A percentile compares a stretch with the other conserved stretches of the same genome.
These are phyloP conservation scores for Wallacemonas sp. DNA, from an alignment of 208 protist species.

Conservation along the genomic window DNA sequence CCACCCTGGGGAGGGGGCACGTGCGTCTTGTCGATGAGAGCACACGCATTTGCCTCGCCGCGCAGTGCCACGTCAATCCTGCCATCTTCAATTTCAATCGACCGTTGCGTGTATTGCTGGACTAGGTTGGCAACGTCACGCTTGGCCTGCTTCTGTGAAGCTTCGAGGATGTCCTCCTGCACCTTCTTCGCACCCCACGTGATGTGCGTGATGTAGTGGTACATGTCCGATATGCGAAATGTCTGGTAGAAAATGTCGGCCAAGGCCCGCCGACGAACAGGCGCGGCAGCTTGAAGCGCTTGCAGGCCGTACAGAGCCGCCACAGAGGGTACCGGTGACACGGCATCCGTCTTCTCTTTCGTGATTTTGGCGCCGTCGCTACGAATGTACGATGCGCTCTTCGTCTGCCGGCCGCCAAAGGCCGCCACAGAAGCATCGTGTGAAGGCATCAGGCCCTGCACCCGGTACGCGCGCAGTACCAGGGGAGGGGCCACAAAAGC, in stretches of 20 bases:
- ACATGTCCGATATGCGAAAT: conserved; percentile 26
- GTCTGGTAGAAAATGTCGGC: conserved; percentile 19
- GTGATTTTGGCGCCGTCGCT: conserved; percentile 10
- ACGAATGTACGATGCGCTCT: conserved; percentile 9
- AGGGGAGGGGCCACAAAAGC: not conserved
- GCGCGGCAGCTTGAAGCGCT: conserved; percentile 15
- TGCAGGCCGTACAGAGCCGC: conserved; percentile 29
- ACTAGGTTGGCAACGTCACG: not conserved
- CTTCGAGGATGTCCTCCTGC: conserved; percentile 7
- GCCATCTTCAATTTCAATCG: not conserved
- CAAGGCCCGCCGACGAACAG: conserved; percentile 14
- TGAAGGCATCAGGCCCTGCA: conserved; percentile 14
- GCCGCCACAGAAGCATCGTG: conserved; percentile 16
- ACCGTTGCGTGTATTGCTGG: not conserved
- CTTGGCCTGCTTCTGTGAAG: not conserved
- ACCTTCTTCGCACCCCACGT: conserved; percentile 6
- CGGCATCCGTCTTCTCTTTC: not conserved
- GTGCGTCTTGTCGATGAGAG: not conserved
- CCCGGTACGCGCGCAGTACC: conserved; percentile 18
- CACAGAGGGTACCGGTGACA: conserved; percentile 8
- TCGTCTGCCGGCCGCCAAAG: conserved; percentile 4
- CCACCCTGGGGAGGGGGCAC: not conserved
- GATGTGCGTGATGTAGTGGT: conserved; percentile 13
- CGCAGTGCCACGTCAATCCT: not conserved
- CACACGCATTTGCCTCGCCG: not conserved